phyloP scores from a whole-genome alignment of 2,329 filamentous ascomycete species.

The Madurella fahalii region DNA sequence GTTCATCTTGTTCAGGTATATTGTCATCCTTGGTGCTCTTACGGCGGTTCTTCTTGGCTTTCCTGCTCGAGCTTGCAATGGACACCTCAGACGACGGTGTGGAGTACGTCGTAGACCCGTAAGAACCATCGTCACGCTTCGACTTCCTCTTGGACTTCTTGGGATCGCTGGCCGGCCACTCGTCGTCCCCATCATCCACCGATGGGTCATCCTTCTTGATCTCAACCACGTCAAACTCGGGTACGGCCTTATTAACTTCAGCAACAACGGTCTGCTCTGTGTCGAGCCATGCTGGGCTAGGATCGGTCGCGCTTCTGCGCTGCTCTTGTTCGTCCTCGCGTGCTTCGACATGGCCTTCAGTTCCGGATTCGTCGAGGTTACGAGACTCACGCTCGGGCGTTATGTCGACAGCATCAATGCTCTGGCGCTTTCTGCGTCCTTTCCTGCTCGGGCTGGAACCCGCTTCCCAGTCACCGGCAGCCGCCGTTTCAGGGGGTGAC shows the following conservation, averaged over 20 bases:
- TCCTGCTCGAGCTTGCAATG: conserved; percentile 29
- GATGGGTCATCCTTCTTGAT: not conserved
- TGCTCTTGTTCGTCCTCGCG: not conserved
- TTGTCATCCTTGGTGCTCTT: conserved; percentile 37
- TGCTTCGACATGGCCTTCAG: not conserved
- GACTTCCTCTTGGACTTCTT: conserved; percentile 34
- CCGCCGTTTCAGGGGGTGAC: conserved; percentile 33
- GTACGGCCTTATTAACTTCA: not conserved
- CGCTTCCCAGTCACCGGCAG: conserved; percentile 24
- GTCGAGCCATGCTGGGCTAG: too few relatives aligned
- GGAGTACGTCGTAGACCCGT: conserved; percentile 33
- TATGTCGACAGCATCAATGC: conserved; percentile 25
- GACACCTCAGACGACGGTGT: conserved; percentile 38
- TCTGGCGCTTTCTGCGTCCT: conserved; percentile 35
- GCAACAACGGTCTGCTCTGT: not conserved
- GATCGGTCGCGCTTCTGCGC: too few relatives aligned
- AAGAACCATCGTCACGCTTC: conserved; percentile 26
- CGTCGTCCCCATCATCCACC: conserved; percentile 17
- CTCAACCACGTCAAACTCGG: not conserved
- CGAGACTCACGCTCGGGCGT: not conserved
- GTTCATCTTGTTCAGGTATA: conserved; percentile 36
- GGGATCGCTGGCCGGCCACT: conserved; percentile 32
- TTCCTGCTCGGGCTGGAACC: conserved; percentile 30
- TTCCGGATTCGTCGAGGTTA: not conserved
- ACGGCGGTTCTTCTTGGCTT: conserved; percentile 30